Evolutionary conservation across 371 early-diverging fungal genomes (phyloP), one percentile per base, ranked within the genome.

Genomic region (Neoconidiobolus thromboides): DNA sequence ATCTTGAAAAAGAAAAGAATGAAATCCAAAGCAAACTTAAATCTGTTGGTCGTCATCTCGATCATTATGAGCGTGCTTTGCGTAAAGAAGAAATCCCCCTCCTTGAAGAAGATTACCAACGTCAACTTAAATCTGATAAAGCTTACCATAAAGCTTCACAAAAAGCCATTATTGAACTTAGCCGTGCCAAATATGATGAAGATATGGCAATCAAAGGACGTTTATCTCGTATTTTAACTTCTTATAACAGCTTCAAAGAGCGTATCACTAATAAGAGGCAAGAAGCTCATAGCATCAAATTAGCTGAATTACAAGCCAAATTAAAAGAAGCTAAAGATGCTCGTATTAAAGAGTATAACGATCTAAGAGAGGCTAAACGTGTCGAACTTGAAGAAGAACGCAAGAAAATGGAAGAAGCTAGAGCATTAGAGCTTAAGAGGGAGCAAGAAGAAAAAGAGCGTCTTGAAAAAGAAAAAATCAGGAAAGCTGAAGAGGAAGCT

Each of bases 31-130:
- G 78, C 48, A 81, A 84, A 62, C 75, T 88, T 61, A 82, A 79
- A 72, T 69, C 79, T 43, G 71, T 89, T 59, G 74, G 77, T 63
- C 87, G 89, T 67, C 80, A 86, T 64, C 62, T 87, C 44, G 98
- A 98, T 70, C 90, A 93, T 68, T 73, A 83, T n/a, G 96, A 94
- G 72, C 91, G 98, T 69, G 98, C 96, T n/a, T 86, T 76, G 72
- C 90, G 97, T 63, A 78, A 83, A 71, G 86, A 85, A 65, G 98
- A 98, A 77, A 85, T 86, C 63, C 91, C 96, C 39, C 72, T 95
- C 14, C 78, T 96, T 59, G 83, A 80, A 46, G 79, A 84, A 66
- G 96, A 95, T 71, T 94, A 91, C 67, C 90, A 87, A 59, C 74
- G 77, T 43, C 96, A 96, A 73, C 86, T 87, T 72, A 77, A 77